Percentiles rank a stretch among this genome's conserved stretches.
Evolutionary conservation across 2,329 filamentous ascomycete species (phyloP).

Genomic region (Talaromyces sp.): DNA sequence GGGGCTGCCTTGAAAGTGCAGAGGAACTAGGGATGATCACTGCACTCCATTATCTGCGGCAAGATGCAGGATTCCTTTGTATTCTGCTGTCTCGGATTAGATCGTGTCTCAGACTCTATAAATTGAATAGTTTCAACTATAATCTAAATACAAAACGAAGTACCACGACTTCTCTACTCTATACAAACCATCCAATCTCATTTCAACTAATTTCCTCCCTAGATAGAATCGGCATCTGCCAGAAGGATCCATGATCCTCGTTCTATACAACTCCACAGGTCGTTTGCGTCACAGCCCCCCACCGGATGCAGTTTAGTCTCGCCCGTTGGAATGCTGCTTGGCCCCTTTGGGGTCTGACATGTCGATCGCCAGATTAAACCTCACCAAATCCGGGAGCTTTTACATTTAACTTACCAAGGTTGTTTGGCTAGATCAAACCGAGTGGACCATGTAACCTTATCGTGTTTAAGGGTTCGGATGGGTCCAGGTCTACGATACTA

Average conservation of each 20-base stretch:
- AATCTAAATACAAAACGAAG: too few relatives aligned
- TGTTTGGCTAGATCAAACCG: not conserved
- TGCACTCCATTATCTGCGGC: too few relatives aligned
- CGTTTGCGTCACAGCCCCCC: slow-evolving; percentile 29
- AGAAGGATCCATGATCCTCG: not conserved
- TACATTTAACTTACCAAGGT: not conserved
- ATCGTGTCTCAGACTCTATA: too few relatives aligned
- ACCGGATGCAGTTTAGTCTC: slow-evolving; percentile 29
- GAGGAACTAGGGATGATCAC: too few relatives aligned
- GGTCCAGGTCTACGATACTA: too few relatives aligned
- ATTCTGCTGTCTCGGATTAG: too few relatives aligned
- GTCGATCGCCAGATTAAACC: slow-evolving; percentile 16
- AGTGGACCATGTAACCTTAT: slow-evolving; percentile 19
- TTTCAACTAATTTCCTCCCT: too few relatives aligned
- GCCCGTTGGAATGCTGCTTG: slow-evolving; percentile 25
- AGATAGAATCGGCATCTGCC: not conserved
- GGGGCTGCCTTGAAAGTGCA: slow-evolving; percentile 4
- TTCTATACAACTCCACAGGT: not conserved
- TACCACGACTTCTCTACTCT: too few relatives aligned
- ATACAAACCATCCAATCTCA: too few relatives aligned
- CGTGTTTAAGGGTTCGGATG: not conserved
- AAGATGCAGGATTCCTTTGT: not conserved
- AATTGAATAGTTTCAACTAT: too few relatives aligned
- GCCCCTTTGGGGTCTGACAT: slow-evolving; percentile 25
- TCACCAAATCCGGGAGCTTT: slow-evolving; percentile 6